Evolutionary conservation across 306 rosid species (phyloP), one percentile per base, ranked within the genome.

Genomic region (Boehmeria nivea): DNA sequence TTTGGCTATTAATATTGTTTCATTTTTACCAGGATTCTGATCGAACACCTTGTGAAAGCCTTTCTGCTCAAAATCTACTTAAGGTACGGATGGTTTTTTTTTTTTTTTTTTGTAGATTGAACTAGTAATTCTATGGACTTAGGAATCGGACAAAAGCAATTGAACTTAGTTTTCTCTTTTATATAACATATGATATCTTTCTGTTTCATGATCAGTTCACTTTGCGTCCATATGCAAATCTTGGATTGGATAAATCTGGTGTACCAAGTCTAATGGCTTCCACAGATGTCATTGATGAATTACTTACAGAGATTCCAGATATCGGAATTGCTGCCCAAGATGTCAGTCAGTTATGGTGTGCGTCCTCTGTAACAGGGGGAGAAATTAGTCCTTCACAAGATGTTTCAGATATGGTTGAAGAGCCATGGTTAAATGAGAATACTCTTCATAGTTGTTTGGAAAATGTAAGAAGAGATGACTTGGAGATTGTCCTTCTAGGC

Each of bases 401-500:
- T 65, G 43, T 46, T 67, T 37, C 63, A 63, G 70, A 70, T 59
- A 45, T 76, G 75, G 60, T 78, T 67, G 96, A 91, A 73, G 96
- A 87, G 76, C 93, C 96, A 26, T 87, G 95, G 87, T 54, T 84
- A 42, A 53, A 72, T 71, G 78, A 71, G 66, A 75, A 66, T 71
- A 57, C 55, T 51, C 48, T 71, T 79, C 95, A 89, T 55, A 69
- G 78, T 58, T 91, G 96, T 76, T 69, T 91, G 80, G 89, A 84
- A 67, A 70, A 78, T 71, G 60, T 87, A 68, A 75, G 79, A 68
- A 84, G 89, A 75, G 96, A 91, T 65, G 96, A 87, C 81, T 61
- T 91, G 83, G 99, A 91, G 87, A 76, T 91, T 27, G 85, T 91
- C 64, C 93, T 91, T 76, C 85, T 91, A 18, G 99, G 99, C 54